Evolutionary conservation across 2,329 filamentous ascomycete genomes (phyloP), one percentile per base, ranked within the genome.

Genomic region (Aspergillus sp.): DNA sequence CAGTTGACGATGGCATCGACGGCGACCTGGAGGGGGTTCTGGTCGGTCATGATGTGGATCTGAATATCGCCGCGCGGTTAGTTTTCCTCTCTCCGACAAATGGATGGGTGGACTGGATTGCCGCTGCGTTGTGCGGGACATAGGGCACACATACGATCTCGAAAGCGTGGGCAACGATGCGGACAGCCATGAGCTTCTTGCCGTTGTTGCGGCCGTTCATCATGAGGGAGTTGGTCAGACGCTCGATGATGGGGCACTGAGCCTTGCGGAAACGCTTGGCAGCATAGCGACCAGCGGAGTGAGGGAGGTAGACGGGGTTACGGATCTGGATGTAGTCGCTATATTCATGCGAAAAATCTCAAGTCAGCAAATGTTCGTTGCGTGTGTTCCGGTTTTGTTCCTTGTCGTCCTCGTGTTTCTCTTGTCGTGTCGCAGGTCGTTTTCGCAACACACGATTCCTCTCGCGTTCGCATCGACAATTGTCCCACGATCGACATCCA

Each of bases 171-270:
- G 92, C 92, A 72, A 99, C 92, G 70, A 99, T 99, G 81, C 94
- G 91, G 79, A 97, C 93, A 76, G 94, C 95, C 92, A 95, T 96
- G 76, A 97, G 87, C 90, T 99, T 99, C 89, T 99, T 99, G 81
- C 94, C 94, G 89, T 96, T 99, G 90, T 99, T 99, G 82, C 94
- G 94, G 81, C 94, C 94, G 88, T 99, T 96, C 93, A 97, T 97
- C 95, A 99, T 99, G 78, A 99, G 88, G 57, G 94, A 97, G 89
- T 99, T 99, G 85, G 94, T 99, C 71, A 99, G 88, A 78, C 94
- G 93, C 89, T 99, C 94, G 76, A 99, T 96, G 87, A 99, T 97
- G 73, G 94, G 94, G 90, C 94, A 99, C 86, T 97, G 95, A 77
- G 95, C 94, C 88, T 99, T 99, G 84, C 94, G 90, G 90, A 99